A percentile compares a stretch with the other conserved stretches of the same genome.
These are phyloP conservation scores for Monascus ruber DNA, from an alignment of 2,329 filamentous ascomycete genomes.

Conservation along the genomic window DNA sequence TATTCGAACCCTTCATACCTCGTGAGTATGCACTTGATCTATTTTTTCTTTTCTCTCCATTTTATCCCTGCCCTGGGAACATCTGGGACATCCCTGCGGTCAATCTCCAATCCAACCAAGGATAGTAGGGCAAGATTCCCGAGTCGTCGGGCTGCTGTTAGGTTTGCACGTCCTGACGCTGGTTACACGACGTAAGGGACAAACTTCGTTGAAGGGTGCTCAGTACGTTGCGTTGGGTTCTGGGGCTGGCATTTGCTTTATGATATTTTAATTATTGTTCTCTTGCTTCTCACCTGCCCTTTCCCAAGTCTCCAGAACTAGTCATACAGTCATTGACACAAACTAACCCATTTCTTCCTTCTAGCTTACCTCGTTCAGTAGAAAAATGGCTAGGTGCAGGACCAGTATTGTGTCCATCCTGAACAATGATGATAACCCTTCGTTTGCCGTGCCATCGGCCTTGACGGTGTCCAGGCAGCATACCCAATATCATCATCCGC, in stretches of 20 bases:
- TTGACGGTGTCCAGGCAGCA: conserved; percentile 11
- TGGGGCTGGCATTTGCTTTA: conserved; percentile 3
- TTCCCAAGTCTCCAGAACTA: not conserved
- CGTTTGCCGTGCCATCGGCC: conserved; percentile 31
- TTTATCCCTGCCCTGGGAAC: no score
- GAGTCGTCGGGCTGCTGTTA: conserved; percentile 10
- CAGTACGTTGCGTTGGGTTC: conserved; percentile 13
- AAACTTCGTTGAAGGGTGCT: conserved; percentile 22
- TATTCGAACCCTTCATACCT: no score
- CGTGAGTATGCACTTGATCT: no score
- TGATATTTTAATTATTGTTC: conserved; percentile 2
- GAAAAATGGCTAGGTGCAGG: conserved; percentile 22
- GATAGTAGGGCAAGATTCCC: conserved; percentile 5
- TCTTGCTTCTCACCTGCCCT: conserved; percentile 1
- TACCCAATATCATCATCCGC: conserved; percentile 5
- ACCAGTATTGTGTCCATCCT: conserved; percentile 33
- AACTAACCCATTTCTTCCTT: conserved; percentile 2
- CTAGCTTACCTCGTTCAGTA: conserved; percentile 3
- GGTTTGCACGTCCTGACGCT: conserved; percentile 15
- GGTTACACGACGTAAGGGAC: conserved; percentile 22
- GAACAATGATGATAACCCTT: conserved; percentile 38
- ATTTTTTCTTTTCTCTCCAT: no score
- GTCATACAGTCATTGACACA: not conserved
- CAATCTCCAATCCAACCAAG: not conserved
- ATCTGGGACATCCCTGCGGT: not conserved